These are phyloP conservation scores for Phaeosphaeria sp. DNA, from an alignment of 2,329 filamentous ascomycete species.

Conservation along the genomic window DNA sequence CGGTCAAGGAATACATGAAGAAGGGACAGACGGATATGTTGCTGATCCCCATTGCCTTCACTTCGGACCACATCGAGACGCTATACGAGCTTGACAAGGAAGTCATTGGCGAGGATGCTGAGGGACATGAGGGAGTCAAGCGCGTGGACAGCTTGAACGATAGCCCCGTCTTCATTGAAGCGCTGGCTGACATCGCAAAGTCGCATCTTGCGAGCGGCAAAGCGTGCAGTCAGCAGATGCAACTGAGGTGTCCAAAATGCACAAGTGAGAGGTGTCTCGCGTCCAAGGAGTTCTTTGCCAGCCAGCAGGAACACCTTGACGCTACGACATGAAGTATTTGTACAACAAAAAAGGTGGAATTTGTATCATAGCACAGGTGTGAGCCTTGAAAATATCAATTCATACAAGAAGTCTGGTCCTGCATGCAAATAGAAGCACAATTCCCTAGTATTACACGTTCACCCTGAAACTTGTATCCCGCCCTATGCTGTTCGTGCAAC, in stretches of 20 bases:
- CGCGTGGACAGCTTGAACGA: conserved; percentile 92
- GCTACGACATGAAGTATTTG: conserved; percentile 6
- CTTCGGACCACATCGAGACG: conserved; percentile 98
- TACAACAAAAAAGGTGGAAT: background rate
- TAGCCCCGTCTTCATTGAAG: conserved; percentile 86
- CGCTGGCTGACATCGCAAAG: conserved; percentile 85
- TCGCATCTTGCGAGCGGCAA: conserved; percentile 74
- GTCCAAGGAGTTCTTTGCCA: conserved; percentile 72
- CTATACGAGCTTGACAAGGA: conserved; percentile 93
- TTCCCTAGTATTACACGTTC: conserved; percentile 34
- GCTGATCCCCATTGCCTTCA: conserved; percentile 95
- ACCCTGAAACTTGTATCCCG: conserved; percentile 4
- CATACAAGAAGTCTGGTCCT: background rate
- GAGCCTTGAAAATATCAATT: background rate
- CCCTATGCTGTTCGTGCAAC: conserved; percentile 42
- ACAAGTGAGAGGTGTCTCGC: conserved; percentile 87
- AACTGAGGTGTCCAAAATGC: conserved; percentile 89
- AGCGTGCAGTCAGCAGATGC: conserved; percentile 84
- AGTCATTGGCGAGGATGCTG: conserved; percentile 83
- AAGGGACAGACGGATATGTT: conserved; percentile 92
- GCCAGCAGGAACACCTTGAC: conserved; percentile 42
- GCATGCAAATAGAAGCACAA: conserved; percentile 23
- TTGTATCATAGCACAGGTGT: background rate
- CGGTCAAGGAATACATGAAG: conserved; percentile 86
- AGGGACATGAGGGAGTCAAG: conserved; percentile 67